phyloP scores from a whole-genome alignment of 169 alveolate genomes.

The Besnoitia besnoiti region DNA sequence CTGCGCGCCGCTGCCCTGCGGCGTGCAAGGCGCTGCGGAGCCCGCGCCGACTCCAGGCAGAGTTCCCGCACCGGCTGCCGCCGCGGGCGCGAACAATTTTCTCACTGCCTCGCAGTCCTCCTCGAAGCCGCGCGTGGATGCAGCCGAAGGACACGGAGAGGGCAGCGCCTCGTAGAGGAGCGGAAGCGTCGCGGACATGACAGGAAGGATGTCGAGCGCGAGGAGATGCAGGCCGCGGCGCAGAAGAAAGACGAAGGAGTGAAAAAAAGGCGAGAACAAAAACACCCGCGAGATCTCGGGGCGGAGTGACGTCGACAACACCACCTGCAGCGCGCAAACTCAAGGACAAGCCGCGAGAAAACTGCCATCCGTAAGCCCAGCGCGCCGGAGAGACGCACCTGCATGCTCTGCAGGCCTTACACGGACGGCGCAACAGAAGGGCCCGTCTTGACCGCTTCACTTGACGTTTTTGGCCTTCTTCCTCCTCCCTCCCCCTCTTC shows the following conservation, averaged over 20 bases:
- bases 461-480: too few relatives aligned
- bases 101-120: not conserved
- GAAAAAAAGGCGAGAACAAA: slow-evolving; percentile 16
- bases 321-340: not conserved
- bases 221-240: slow-evolving; percentile 29
- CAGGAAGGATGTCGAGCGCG: not conserved
- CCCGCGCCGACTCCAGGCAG: not conserved
- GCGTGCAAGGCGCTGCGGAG: not conserved
- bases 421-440: too few relatives aligned
- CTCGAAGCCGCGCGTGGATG: not conserved
- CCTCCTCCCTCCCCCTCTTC: too few relatives aligned
- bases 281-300: not conserved
- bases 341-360: too few relatives aligned
- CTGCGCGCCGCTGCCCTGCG: slow-evolving; percentile 37
- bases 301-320: not conserved
- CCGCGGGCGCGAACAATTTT: not conserved
- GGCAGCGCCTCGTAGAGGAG: slow-evolving; percentile 26
- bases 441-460: too few relatives aligned
- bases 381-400: too few relatives aligned
- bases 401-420: too few relatives aligned
- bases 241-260: not conserved
- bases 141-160: not conserved
- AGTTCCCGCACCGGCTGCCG: not conserved
- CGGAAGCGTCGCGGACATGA: not conserved
- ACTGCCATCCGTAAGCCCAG: too few relatives aligned